Conservation (phyloP, 768 basidiomycete species). For the Boletus rufocinnamomeus region DNA sequence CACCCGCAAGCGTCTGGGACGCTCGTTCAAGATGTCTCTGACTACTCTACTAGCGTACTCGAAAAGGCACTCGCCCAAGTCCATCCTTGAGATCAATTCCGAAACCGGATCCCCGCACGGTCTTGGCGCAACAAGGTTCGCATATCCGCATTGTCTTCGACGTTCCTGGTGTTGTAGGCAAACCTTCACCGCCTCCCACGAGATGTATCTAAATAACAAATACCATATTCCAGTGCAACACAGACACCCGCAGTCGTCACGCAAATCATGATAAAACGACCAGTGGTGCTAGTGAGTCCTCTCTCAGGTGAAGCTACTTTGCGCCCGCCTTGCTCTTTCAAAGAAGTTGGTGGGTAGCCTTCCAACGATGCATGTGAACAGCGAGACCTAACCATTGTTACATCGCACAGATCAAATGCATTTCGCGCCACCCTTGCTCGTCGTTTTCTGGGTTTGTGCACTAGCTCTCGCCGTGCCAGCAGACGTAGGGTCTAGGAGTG, state of each 20-base stretch:
- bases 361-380: not conserved
- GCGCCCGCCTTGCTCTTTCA: not conserved
- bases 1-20: slow-evolving; percentile 21
- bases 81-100: slow-evolving; percentile 43
- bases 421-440: not conserved
- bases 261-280: not conserved
- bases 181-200: slow-evolving; percentile 5
- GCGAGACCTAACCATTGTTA: not conserved
- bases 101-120: slow-evolving; percentile 46
- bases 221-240: not conserved
- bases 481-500: not conserved
- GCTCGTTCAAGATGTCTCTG: slow-evolving; percentile 36
- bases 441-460: not conserved
- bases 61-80: slow-evolving; percentile 36
- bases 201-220: slow-evolving; percentile 11
- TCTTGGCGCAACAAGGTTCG: slow-evolving; percentile 48
- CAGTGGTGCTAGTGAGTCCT: too few relatives aligned
- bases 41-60: slow-evolving; percentile 44
- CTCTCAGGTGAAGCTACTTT: too few relatives aligned
- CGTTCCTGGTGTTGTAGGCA: slow-evolving; percentile 60
- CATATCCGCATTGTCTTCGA: slow-evolving; percentile 51
- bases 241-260: slow-evolving; percentile 46
- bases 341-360: not conserved
- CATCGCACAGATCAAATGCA: slow-evolving; percentile 2
- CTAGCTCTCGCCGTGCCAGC: not conserved